Evolutionary conservation across 805 yeast genomes (phyloP).

Genomic region (Metschnikowia matae): DNA sequence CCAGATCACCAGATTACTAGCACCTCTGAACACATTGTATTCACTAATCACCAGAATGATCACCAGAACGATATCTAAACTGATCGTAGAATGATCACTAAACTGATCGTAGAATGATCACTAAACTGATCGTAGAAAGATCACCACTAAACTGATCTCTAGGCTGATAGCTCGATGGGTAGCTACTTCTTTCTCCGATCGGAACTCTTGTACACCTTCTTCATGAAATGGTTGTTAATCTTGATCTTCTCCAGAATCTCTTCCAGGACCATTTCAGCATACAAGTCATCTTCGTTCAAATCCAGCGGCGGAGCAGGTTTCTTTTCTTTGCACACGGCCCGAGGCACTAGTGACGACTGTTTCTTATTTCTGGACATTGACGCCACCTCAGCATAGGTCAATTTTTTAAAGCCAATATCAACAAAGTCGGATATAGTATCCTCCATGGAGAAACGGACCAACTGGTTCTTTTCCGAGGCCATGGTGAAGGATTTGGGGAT

Average conservation of each 20-base stretch:
- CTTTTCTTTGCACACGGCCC: not conserved
- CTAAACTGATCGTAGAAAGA: no score
- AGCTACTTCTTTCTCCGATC: slow-evolving; percentile 9
- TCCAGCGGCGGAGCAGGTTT: not conserved
- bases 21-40: no score
- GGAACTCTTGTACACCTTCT: slow-evolving; percentile 16
- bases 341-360: slow-evolving; percentile 16
- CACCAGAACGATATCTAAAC: no score
- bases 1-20: no score
- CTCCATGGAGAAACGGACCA: slow-evolving; percentile 34
- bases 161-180: no score
- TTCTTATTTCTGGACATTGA: slow-evolving; percentile 23
- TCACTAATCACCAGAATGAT: no score
- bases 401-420: slow-evolving; percentile 31
- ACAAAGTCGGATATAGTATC: slow-evolving; percentile 31
- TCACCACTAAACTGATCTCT: no score
- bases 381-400: slow-evolving; percentile 46
- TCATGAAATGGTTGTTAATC: slow-evolving; percentile 19
- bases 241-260: slow-evolving; percentile 15
- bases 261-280: slow-evolving; percentile 12
- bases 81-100: no score
- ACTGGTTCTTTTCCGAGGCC: slow-evolving; percentile 23
- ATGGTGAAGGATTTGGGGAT: slow-evolving; percentile 28
- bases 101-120: no score
- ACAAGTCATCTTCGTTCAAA: not conserved